A percentile compares a stretch with the other conserved stretches of the same genome.
Evolutionary conservation across 805 yeast species (phyloP).

Genomic region (Lipomyces chichibuensis): DNA sequence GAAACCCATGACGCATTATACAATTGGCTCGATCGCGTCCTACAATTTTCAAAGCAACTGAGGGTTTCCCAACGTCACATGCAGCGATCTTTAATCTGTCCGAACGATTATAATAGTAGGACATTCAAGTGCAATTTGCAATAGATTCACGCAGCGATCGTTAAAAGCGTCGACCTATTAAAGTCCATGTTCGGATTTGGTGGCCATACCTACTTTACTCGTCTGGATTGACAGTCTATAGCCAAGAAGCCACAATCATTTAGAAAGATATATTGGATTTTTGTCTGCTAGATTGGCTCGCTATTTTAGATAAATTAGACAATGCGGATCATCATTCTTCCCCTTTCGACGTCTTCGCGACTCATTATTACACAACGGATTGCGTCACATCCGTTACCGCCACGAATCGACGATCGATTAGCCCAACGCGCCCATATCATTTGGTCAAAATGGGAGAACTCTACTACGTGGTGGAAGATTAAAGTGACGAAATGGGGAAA

Average conservation of each 20-base stretch:
- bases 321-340: slow-evolving; percentile 71
- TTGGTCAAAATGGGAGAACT: slow-evolving; percentile 65
- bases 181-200: not conserved
- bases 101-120: not conserved
- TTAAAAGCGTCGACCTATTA: not conserved
- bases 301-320: not conserved
- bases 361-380: slow-evolving; percentile 71
- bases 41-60: too few relatives aligned
- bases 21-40: too few relatives aligned
- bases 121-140: not conserved
- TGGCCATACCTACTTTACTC: too few relatives aligned
- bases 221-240: not conserved
- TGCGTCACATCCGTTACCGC: slow-evolving; percentile 42
- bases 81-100: not conserved
- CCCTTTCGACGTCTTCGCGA: slow-evolving; percentile 64
- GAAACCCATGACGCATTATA: too few relatives aligned
- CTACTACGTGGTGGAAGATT: slow-evolving; percentile 60
- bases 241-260: not conserved
- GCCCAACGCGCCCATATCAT: slow-evolving; percentile 55
- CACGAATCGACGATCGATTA: slow-evolving; percentile 49
- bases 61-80: too few relatives aligned
- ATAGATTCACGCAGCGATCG: not conserved
- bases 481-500: slow-evolving; percentile 59
- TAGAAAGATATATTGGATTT: not conserved
- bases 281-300: not conserved